Evolutionary conservation across 768 basidiomycete genomes (phyloP), one percentile per base, ranked within the genome.

Genomic region (Lentinus brumalis): DNA sequence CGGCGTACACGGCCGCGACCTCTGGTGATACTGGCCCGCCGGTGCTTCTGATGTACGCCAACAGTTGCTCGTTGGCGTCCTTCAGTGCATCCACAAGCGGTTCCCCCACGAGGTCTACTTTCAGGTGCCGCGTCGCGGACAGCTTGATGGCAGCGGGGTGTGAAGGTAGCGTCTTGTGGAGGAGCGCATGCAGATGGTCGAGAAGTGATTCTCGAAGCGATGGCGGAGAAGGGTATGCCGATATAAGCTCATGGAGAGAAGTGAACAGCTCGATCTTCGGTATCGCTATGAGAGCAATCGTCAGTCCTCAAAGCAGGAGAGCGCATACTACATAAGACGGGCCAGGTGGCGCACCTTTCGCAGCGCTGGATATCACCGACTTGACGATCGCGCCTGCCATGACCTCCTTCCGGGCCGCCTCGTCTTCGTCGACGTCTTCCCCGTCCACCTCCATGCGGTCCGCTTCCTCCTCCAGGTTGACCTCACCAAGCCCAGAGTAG

Each of bases 311-410:
- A 12, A 6, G 46, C n/a, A 44, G 18, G 6, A 44, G n/a, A 4
- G 58, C 64, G 59, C 21, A 26, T 26, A 26, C 21, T 12, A 50
- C 18, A 53, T 53, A 41, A 16, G n/a, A 35, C 50, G 29, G 29
- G 60, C 18, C 56, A 63, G 16, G 61, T 62, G 15, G 55, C 72
- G 61, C 71, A 88, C 94, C 90, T 84, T 88, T 79, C 11, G 80
- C 83, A 32, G 94, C 94, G 64, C 82, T 88, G 18, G 79, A 76
- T 51, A 94, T 84, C n/a, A 91, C 91, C 46, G 86, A 81, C 70
- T 83, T 86, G 41, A 92, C 89, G 66, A 94, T 92, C 4, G 83
- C 91, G 29, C 93, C 93, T 53, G 86, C 78, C 80, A 94, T 81
- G 69, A 94, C 86, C 45, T 83, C 82, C 68, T 77, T 78, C 53